Evolutionary conservation across 139 green algal species (phyloP), one percentile per base, ranked within the genome.

Genomic region (Coccomyxa sp.): DNA sequence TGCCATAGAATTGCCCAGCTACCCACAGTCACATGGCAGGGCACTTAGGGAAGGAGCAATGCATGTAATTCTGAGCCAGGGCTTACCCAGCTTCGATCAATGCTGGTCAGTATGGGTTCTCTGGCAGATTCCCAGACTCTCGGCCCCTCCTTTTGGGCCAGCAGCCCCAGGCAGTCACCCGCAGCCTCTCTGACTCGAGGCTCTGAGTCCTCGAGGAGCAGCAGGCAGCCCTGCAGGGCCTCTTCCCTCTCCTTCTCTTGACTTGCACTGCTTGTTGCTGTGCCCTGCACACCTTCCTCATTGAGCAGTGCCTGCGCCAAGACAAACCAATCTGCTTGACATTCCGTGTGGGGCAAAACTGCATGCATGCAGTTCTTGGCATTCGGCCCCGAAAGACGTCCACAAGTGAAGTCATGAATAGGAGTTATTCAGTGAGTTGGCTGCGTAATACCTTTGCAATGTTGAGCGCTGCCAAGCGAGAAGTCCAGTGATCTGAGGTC

Each of bases 171-270:
- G 79, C 90, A 85, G 28, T 93, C 86, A 1, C 88, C 91, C 31
- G 93, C 92, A 51, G 90, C 90, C 76, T 87, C 83, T 18, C 93
- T 77, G 67, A 96, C 92, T 7, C 93, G 91, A 13, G 93, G 85
- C 81, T 95, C 91, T 51, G 23, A 13, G 76, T 95, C 90, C 77
- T 92, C 89, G 27, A 94, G 30, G 23, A 85, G 82, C 30, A 30
- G 12, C 76, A 82, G 58, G 60, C 76, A 67, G 30, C 32, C 23
- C 12, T 80, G 30, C 76, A 60, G 16, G 30, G 32, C 76, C 21
- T 71, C 15, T 15, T 13, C 32, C 13, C 63, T 21, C 38, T 79
- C 57, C 14, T 71, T 57, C 27, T 63, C 67, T 45, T 32, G 74
- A 27, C 58, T 58, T 51, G 66, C 23, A 32, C 31, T 23, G 25